phyloP scores from a whole-genome alignment of 257 asterid species.

The Misopates orontium region DNA sequence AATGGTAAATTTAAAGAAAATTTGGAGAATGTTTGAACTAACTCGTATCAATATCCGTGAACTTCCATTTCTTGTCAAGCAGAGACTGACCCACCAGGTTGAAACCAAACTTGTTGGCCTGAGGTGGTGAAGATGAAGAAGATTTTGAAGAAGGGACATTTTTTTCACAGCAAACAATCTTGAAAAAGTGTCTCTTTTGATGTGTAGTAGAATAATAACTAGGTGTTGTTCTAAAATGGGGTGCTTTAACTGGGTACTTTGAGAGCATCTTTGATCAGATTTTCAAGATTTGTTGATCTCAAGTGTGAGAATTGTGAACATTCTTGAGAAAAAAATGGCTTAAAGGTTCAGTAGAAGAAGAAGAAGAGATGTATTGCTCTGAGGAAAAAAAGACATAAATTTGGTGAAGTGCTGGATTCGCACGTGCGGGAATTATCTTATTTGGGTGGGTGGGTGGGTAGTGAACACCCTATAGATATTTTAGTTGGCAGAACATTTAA shows the following conservation, averaged over 20 bases:
- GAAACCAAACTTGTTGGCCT: slow-evolving; percentile 51
- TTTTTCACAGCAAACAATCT: slow-evolving; percentile 56
- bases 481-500: no score
- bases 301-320: not conserved
- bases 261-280: slow-evolving; percentile 48
- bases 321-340: not conserved
- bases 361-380: slow-evolving; percentile 7
- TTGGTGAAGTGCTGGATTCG: slow-evolving; percentile 20
- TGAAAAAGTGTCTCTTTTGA: slow-evolving; percentile 41
- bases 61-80: slow-evolving; percentile 63
- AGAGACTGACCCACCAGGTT: slow-evolving; percentile 56
- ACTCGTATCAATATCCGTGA: slow-evolving; percentile 73
- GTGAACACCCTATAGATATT: no score
- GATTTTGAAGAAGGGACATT: slow-evolving; percentile 46
- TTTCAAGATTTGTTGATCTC: slow-evolving; percentile 25
- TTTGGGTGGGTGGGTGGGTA: no score
- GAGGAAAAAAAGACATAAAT: slow-evolving; percentile 20
- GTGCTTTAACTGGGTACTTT: slow-evolving; percentile 40
- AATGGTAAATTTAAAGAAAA: not conserved
- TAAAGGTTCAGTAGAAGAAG: no score
- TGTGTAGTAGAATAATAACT: slow-evolving; percentile 26
- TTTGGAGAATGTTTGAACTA: slow-evolving; percentile 25
- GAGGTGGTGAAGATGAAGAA: slow-evolving; percentile 40
- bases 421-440: not conserved
- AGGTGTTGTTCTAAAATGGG: slow-evolving; percentile 33